Conservation (phyloP, 352 stramenopile genomes). For the Phytophthora citrophthora region DNA sequence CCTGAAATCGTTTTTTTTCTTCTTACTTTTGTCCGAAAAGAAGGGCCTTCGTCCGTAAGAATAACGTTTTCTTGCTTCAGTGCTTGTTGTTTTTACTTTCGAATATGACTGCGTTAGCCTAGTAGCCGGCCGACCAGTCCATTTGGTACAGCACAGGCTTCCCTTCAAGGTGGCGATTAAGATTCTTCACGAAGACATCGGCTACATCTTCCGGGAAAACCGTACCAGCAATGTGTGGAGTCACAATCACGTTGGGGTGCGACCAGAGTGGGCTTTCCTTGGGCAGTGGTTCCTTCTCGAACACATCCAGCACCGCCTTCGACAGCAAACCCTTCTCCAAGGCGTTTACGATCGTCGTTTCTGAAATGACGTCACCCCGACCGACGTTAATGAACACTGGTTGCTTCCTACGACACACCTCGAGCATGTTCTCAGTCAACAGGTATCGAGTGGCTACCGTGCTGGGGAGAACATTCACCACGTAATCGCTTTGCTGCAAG, state of each 20-base stretch:
- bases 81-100: neutral
- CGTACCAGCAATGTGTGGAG: conserved; percentile 80
- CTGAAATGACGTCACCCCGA: conserved; percentile 80
- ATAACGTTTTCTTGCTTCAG: too few relatives aligned
- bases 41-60: too few relatives aligned
- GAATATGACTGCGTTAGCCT: conserved; percentile 1
- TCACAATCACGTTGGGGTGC: conserved; percentile 71
- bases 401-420: conserved; percentile 50
- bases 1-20: too few relatives aligned
- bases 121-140: conserved; percentile 64
- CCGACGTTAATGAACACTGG: conserved; percentile 90
- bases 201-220: conserved; percentile 81
- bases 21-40: too few relatives aligned
- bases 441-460: conserved; percentile 75
- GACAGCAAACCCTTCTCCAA: conserved; percentile 72
- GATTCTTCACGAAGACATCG: conserved; percentile 72
- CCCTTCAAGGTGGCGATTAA: conserved; percentile 43
- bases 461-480: conserved; percentile 87
- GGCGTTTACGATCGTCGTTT: conserved; percentile 63
- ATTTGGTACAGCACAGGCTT: conserved; percentile 50
- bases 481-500: conserved; percentile 66
- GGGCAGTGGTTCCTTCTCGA: conserved; percentile 56
- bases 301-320: conserved; percentile 63
- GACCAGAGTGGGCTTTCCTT: conserved; percentile 66
- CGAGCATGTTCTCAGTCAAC: conserved; percentile 57